Conservation (phyloP, 1,139 yeast species). For the Suhomyces maxii region DNA sequence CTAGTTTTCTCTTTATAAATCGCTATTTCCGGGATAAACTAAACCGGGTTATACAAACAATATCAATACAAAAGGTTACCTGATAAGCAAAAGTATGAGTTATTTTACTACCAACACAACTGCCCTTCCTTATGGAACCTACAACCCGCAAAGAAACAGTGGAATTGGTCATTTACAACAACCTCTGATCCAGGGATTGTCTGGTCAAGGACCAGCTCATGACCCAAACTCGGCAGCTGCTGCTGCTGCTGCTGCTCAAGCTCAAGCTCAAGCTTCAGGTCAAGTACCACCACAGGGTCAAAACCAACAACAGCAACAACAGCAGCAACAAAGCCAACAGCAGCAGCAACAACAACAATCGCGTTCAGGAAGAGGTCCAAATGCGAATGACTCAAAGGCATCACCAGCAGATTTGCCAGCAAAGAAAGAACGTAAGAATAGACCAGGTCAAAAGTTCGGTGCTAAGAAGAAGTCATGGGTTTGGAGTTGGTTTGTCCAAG, state of each 20-base stretch:
- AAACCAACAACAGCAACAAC: conserved; percentile 12
- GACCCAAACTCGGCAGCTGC: conserved; percentile 8
- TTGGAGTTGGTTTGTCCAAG: conserved; percentile 62
- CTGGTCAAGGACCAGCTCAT: conserved; percentile 5
- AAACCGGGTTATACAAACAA: conserved; percentile 4
- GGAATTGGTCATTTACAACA: conserved; percentile 12
- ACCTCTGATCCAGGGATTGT: conserved; percentile 10
- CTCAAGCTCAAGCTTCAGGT: conserved; percentile 23
- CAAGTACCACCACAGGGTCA: conserved; percentile 9
- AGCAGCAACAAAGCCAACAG: conserved; percentile 1
- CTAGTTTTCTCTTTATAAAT: background rate
- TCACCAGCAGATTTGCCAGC: conserved; percentile 2
- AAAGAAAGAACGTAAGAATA: conserved; percentile 29
- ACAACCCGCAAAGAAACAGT: conserved; percentile 11
- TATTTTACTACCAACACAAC: conserved; percentile 12
- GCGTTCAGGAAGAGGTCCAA: conserved; percentile 3
- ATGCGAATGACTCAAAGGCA: conserved; percentile 5
- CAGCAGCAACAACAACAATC: conserved; percentile 14
- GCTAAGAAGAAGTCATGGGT: conserved; percentile 64
- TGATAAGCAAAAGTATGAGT: conserved; percentile 8
- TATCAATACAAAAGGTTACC: background rate
- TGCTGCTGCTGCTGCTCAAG: conserved; percentile 13
- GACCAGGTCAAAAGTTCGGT: conserved; percentile 45
- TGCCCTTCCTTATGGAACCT: conserved; percentile 14
- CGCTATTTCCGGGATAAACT: conserved; percentile 2